phyloP scores from a whole-genome alignment of 1,284 basidiomycete genomes.

The Neonothopanus nambi region DNA sequence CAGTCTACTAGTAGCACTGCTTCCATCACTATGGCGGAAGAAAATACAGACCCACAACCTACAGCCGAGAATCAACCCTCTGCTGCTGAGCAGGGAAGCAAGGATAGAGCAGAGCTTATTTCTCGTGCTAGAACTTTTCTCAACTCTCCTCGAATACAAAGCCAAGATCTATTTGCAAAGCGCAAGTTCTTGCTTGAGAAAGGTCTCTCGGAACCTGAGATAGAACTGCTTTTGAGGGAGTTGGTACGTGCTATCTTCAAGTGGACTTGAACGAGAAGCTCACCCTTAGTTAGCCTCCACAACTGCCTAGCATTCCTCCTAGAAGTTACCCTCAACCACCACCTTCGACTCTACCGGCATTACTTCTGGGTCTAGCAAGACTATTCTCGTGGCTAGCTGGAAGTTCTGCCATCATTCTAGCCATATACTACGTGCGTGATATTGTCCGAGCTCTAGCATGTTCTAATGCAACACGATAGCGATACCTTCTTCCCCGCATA shows the following conservation, averaged over 20 bases:
- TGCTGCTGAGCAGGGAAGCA: neutral
- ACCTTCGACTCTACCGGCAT: constrained; percentile 66
- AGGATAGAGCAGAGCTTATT: constrained; percentile 48
- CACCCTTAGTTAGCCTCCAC: constrained; percentile 41
- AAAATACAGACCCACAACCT: constrained; percentile 1
- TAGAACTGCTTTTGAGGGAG: constrained; percentile 58
- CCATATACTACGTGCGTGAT: constrained; percentile 62
- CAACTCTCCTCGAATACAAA: constrained; percentile 58
- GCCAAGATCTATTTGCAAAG: constrained; percentile 58
- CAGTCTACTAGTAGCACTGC: too few relatives aligned
- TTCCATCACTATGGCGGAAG: constrained; percentile 2
- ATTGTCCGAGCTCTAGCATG: neutral
- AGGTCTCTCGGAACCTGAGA: constrained; percentile 62
- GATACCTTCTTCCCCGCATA: constrained; percentile 67
- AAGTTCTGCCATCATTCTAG: constrained; percentile 55
- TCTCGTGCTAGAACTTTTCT: constrained; percentile 64
- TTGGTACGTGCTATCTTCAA: constrained; percentile 39
- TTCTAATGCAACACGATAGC: constrained; percentile 38
- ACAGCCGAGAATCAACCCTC: neutral
- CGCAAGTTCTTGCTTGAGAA: constrained; percentile 71
- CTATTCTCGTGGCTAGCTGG: constrained; percentile 68
- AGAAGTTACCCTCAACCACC: constrained; percentile 71
- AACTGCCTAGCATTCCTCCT: constrained; percentile 60
- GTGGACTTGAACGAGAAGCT: constrained; percentile 5
- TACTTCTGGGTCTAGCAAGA: constrained; percentile 61